Base-by-base conservation (phyloP, 2,329 filamentous ascomycete species). In the Neurospora sp. region DNA sequence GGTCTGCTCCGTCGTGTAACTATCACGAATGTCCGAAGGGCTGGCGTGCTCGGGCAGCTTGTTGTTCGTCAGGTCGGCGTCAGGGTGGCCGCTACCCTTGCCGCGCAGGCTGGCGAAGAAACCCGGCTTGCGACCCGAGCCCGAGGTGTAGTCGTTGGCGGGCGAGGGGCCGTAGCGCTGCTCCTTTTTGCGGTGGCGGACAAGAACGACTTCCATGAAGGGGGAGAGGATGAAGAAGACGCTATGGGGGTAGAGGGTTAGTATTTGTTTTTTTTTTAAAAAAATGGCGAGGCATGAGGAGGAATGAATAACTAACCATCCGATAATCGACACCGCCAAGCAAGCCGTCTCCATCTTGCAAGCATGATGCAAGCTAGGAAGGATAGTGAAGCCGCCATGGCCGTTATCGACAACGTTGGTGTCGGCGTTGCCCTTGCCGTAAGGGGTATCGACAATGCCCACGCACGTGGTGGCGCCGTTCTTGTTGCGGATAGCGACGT, bases 241-340 rank as follows among this genome's bases (percentile, higher is more conserved):
- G 70, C 75, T 36, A 36, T 36, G 33, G 33, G 33, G 33, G 33
- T 36, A 36, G 33, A 36, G 33, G 33, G 6, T 36, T 8, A 36
- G 33, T 8, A 6, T 36, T 36, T 36, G 6, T 23, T 23, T 23
- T 23, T 23, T 23, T 19, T 19, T 19, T 19, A 23, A 23, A 23
- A 23, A 23, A 23, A 23, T 33, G 28, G 28, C 28, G 28, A 8
- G 17, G 23, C 12, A 19, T n/a, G 17, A 19, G 28, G 37, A 8
- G 72, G 8, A 46, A 11, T 2, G 8, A 37, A 10, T 1, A 8
- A 74, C 83, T 81, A 83, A 93, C 89, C 91, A 88, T 76, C 86
- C 91, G 70, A 93, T 87, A 71, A 97, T 91, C 38, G 93, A 83
- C 17, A 96, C 89, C 3, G 92, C 91, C 73, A 97, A 89, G 71